Conservation (phyloP, 1,284 basidiomycete genomes). For the Moniliella sp. region DNA sequence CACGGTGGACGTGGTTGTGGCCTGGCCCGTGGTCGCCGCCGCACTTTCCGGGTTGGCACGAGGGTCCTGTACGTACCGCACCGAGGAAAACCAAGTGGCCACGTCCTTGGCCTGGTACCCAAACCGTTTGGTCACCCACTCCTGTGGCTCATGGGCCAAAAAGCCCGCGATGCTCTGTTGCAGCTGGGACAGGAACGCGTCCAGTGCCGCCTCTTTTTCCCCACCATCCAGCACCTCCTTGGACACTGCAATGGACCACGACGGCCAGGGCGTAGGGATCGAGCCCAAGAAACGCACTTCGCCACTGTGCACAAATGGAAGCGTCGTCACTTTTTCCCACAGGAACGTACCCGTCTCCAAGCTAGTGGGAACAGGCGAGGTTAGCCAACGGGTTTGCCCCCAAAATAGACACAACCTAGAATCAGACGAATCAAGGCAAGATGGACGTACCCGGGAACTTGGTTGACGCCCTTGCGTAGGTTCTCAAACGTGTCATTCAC, state of each 20-base stretch:
- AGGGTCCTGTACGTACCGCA: constrained; percentile 21
- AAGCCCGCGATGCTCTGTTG: constrained; percentile 11
- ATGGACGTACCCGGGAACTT: not conserved
- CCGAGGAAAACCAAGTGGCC: constrained; percentile 37
- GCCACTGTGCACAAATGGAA: constrained; percentile 1
- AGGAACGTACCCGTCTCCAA: constrained; percentile 31
- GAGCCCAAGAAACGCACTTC: constrained; percentile 47
- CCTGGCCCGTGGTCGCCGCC: not conserved
- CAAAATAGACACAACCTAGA: constrained; percentile 35
- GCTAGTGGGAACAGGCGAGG: constrained; percentile 1
- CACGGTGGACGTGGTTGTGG: not conserved
- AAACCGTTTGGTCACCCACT: constrained; percentile 11
- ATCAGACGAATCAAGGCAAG: not conserved
- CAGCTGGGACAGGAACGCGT: constrained; percentile 11
- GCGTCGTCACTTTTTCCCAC: constrained; percentile 56
- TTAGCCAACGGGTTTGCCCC: too few relatives aligned
- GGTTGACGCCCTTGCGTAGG: constrained; percentile 69
- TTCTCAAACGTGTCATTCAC: constrained; percentile 38
- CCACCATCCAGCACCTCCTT: constrained; percentile 4
- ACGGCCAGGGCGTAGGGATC: constrained; percentile 83
- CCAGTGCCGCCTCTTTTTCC: constrained; percentile 1
- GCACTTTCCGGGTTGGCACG: constrained; percentile 5
- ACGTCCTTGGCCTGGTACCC: constrained; percentile 52
- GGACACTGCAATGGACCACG: constrained; percentile 44
- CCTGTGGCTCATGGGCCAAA: constrained; percentile 5